Conservation (phyloP, 1,139 yeast genomes). For the Suhomyces ambrosiae region DNA sequence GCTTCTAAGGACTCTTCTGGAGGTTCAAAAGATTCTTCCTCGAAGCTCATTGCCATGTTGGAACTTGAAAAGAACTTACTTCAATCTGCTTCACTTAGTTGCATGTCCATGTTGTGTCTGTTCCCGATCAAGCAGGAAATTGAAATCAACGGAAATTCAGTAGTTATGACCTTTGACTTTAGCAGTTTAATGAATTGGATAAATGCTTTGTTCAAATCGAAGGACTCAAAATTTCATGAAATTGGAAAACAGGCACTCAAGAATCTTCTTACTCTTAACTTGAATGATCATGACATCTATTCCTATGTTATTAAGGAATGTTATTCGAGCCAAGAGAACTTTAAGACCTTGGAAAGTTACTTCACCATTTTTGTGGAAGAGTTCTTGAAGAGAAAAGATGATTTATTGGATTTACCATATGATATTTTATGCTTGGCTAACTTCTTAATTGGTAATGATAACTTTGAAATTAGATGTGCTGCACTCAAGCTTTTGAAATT, state of each 20-base stretch:
- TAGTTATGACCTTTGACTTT: constrained; percentile 68
- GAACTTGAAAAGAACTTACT: constrained; percentile 79
- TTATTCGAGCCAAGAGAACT: constrained; percentile 55
- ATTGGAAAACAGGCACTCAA: constrained; percentile 74
- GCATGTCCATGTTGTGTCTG: constrained; percentile 81
- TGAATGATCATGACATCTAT: constrained; percentile 57
- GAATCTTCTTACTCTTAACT: constrained; percentile 64
- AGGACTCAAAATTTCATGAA: constrained; percentile 58
- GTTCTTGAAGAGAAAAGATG: constrained; percentile 37
- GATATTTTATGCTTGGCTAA: constrained; percentile 66
- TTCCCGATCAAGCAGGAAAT: constrained; percentile 60
- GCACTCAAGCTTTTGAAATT: constrained; percentile 62
- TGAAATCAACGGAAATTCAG: constrained; percentile 44
- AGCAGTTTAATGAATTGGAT: constrained; percentile 76
- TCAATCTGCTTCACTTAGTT: constrained; percentile 71
- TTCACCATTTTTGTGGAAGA: constrained; percentile 73
- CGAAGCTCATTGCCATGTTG: constrained; percentile 59
- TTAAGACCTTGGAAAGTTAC: constrained; percentile 63
- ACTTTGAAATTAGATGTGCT: constrained; percentile 56
- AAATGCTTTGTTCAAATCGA: constrained; percentile 63
- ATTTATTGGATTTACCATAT: constrained; percentile 47
- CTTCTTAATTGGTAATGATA: constrained; percentile 70
- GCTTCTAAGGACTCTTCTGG: constrained; percentile 56
- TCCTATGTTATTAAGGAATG: constrained; percentile 70
- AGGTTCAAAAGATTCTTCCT: constrained; percentile 5